These are phyloP conservation scores for Malus asiatica DNA, from an alignment of 306 rosid species.

Conservation along the genomic window DNA sequence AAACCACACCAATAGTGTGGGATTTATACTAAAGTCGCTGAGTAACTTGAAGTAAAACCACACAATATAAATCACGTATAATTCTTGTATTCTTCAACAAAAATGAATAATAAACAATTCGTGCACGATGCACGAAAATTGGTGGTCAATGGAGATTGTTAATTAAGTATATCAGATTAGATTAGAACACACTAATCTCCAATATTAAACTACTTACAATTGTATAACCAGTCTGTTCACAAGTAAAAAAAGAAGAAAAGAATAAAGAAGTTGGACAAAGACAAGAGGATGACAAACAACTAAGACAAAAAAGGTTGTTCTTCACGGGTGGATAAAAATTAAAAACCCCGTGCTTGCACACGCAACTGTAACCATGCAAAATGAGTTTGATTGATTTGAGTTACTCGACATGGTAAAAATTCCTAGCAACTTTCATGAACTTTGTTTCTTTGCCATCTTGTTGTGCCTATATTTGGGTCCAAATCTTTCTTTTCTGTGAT, in stretches of 20 bases:
- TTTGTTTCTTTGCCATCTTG: background rate
- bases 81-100: background rate
- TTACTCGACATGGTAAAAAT: background rate
- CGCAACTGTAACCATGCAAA: background rate
- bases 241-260: background rate
- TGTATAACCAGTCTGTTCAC: background rate
- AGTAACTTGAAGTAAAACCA: too few relatives aligned
- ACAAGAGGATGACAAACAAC: background rate
- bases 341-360: background rate
- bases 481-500: background rate
- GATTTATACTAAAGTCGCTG: too few relatives aligned
- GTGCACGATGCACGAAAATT: background rate
- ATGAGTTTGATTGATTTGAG: background rate
- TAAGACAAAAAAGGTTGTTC: slow-evolving; percentile 7
- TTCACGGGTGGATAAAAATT: slow-evolving; percentile 8
- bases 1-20: too few relatives aligned
- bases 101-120: background rate
- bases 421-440: background rate
- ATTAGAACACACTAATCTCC: too few relatives aligned
- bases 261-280: background rate
- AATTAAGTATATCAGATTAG: background rate
- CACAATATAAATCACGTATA: too few relatives aligned
- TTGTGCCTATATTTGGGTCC: background rate
- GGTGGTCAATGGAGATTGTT: background rate
- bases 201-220: background rate